Percentiles rank a stretch among this genome's conserved stretches.
phyloP scores from a whole-genome alignment of 495 filamentous ascomycete genomes.

The Penicillium steckii region DNA sequence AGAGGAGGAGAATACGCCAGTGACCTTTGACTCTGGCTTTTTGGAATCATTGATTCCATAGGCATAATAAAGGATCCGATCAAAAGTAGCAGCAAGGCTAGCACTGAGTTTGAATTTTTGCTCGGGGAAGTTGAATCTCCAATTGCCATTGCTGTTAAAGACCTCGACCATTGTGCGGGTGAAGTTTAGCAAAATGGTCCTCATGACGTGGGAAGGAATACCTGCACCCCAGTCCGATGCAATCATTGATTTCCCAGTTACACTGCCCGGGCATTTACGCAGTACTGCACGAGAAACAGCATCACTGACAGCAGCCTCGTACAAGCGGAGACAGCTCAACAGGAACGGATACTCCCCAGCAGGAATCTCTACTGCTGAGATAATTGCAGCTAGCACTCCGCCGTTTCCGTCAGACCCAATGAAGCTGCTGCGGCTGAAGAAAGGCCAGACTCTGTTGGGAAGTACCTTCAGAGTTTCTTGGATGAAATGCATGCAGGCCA shows the following conservation, averaged over 20 bases:
- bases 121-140: slow-evolving; percentile 70
- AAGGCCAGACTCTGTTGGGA: slow-evolving; percentile 84
- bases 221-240: slow-evolving; percentile 61
- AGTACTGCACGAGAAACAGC: slow-evolving; percentile 68
- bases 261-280: slow-evolving; percentile 58
- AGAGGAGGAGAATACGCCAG: slow-evolving; percentile 62
- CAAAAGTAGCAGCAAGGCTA: slow-evolving; percentile 63
- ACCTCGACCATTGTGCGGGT: slow-evolving; percentile 73
- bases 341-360: slow-evolving; percentile 76
- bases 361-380: slow-evolving; percentile 73
- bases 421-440: slow-evolving; percentile 74
- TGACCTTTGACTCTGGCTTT: slow-evolving; percentile 55
- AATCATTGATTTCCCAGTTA: slow-evolving; percentile 50
- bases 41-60: slow-evolving; percentile 67
- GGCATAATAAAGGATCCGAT: slow-evolving; percentile 65
- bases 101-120: slow-evolving; percentile 62
- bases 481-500: slow-evolving; percentile 77
- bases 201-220: slow-evolving; percentile 73
- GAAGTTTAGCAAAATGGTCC: slow-evolving; percentile 68
- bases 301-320: slow-evolving; percentile 73
- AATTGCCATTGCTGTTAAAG: slow-evolving; percentile 75
- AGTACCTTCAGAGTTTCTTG: slow-evolving; percentile 65
- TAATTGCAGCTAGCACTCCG: slow-evolving; percentile 68
- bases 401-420: slow-evolving; percentile 70
- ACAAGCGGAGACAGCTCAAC: slow-evolving; percentile 66